Evolutionary conservation across 2,329 filamentous ascomycete genomes (phyloP).

Genomic region (Lomentospora prolificans): DNA sequence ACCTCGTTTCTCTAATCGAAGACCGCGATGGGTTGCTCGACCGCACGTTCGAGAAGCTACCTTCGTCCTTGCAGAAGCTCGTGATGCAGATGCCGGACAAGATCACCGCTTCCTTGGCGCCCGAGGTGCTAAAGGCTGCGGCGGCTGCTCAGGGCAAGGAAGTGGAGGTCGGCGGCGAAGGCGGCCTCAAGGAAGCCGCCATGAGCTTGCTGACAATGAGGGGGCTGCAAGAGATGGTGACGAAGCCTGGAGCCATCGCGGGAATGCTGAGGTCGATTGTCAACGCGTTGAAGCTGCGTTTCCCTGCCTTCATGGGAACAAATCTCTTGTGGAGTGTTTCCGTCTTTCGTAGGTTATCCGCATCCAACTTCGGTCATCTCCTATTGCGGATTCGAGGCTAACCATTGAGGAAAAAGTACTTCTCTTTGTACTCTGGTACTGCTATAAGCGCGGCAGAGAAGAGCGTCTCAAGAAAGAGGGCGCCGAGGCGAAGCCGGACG

Average conservation of each 20-base stretch:
- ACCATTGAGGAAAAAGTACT: slow-evolving; percentile 46
- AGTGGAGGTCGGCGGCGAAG: slow-evolving; percentile 35
- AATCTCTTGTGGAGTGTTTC: slow-evolving; percentile 87
- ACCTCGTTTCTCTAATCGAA: slow-evolving; percentile 59
- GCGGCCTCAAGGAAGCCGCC: slow-evolving; percentile 37
- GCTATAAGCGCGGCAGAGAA: slow-evolving; percentile 88
- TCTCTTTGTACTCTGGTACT: slow-evolving; percentile 95
- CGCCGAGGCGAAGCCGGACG: slow-evolving; percentile 16
- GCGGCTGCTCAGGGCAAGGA: slow-evolving; percentile 63
- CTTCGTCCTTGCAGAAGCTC: slow-evolving; percentile 72
- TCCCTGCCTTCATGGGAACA: slow-evolving; percentile 83
- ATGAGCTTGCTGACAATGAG: slow-evolving; percentile 59
- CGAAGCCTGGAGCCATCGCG: slow-evolving; percentile 78
- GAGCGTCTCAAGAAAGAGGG: slow-evolving; percentile 60
- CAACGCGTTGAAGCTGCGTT: slow-evolving; percentile 74
- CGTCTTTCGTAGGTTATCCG: slow-evolving; percentile 69
- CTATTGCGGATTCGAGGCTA: no score
- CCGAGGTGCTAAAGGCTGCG: slow-evolving; percentile 72
- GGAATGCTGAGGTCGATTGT: slow-evolving; percentile 84
- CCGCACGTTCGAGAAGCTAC: slow-evolving; percentile 56
- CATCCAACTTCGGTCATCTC: no score
- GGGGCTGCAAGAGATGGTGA: slow-evolving; percentile 68
- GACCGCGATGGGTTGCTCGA: slow-evolving; percentile 52
- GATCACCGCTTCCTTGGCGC: slow-evolving; percentile 63
- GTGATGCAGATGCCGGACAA: slow-evolving; percentile 78